These are phyloP conservation scores for Tilletia horrida DNA, from an alignment of 1,284 basidiomycete species.

Conservation along the genomic window DNA sequence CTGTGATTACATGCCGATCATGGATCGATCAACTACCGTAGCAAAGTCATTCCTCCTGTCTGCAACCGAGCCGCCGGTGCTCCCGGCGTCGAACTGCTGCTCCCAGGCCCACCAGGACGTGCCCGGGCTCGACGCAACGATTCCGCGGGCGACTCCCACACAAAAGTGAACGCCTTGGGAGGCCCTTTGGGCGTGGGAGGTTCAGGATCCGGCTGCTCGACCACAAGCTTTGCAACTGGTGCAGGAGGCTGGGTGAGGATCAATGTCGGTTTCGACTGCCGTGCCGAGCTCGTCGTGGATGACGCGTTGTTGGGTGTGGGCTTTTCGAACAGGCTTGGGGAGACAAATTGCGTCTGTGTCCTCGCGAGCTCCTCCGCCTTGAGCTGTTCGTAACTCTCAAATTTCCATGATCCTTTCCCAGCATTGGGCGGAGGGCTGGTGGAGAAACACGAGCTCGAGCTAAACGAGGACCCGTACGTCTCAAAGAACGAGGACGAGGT, in stretches of 20 bases:
- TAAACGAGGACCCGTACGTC: conserved; percentile 6
- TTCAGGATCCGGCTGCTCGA: not conserved
- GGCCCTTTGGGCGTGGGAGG: not conserved
- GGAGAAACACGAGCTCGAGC: conserved; percentile 16
- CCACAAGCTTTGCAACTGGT: not conserved
- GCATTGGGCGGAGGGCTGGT: conserved; percentile 1
- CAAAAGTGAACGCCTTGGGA: not conserved
- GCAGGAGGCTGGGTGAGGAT: too few relatives aligned
- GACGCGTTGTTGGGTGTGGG: not conserved
- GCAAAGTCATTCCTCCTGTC: too few relatives aligned
- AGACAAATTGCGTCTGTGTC: not conserved
- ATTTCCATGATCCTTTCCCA: not conserved
- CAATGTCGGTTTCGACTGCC: too few relatives aligned
- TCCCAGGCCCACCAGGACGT: not conserved
- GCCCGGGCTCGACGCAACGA: conserved; percentile 9
- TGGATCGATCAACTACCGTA: too few relatives aligned
- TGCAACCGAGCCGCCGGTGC: too few relatives aligned
- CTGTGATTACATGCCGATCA: too few relatives aligned
- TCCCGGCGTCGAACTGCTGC: too few relatives aligned
- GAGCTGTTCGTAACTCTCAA: conserved; percentile 12
- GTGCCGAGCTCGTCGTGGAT: not conserved
- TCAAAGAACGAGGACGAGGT: conserved; percentile 15
- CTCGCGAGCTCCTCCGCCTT: conserved; percentile 10
- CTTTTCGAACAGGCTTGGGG: not conserved
- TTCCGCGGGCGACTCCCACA: conserved; percentile 11